phyloP scores from a whole-genome alignment of 371 early-diverging fungal genomes.

The Mucor indicus region DNA sequence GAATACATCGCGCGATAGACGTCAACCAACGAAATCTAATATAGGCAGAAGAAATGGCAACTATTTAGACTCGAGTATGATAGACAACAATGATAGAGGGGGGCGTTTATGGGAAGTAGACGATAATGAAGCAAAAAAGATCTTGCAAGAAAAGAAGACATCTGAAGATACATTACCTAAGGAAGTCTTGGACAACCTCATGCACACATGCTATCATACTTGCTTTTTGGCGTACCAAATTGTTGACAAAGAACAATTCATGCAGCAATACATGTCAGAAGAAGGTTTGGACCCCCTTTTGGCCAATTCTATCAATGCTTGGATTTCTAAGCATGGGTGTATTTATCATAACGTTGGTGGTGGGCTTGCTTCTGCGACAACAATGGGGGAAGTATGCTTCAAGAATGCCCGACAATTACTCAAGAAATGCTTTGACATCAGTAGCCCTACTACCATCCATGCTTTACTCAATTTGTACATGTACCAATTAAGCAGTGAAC shows the following conservation, averaged over 20 bases:
- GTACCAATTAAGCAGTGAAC: slow-evolving; percentile 57
- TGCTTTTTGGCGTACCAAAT: slow-evolving; percentile 59
- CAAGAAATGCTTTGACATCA: slow-evolving; percentile 53
- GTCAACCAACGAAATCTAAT: background rate
- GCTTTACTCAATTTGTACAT: slow-evolving; percentile 58
- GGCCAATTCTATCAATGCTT: slow-evolving; percentile 57
- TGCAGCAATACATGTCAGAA: slow-evolving; percentile 36
- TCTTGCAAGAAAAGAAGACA: slow-evolving; percentile 30
- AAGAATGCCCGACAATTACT: slow-evolving; percentile 54
- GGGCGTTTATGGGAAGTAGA: slow-evolving; percentile 52
- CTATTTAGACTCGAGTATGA: slow-evolving; percentile 3
- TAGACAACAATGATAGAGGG: slow-evolving; percentile 16
- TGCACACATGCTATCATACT: slow-evolving; percentile 52
- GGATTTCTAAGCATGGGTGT: slow-evolving; percentile 57
- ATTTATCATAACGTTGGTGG: slow-evolving; percentile 43
- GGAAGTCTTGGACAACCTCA: slow-evolving; percentile 36
- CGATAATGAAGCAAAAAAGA: slow-evolving; percentile 45
- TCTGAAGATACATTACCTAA: slow-evolving; percentile 28
- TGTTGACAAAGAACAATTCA: slow-evolving; percentile 52
- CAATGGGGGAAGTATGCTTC: slow-evolving; percentile 54
- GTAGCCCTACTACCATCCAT: slow-evolving; percentile 52
- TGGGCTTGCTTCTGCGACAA: slow-evolving; percentile 6
- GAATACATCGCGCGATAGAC: background rate
- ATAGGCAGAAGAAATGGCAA: slow-evolving; percentile 1
- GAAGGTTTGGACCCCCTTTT: slow-evolving; percentile 48